These are phyloP conservation scores for Naganishia liquefaciens DNA, from an alignment of 1,284 basidiomycete species.

Conservation along the genomic window DNA sequence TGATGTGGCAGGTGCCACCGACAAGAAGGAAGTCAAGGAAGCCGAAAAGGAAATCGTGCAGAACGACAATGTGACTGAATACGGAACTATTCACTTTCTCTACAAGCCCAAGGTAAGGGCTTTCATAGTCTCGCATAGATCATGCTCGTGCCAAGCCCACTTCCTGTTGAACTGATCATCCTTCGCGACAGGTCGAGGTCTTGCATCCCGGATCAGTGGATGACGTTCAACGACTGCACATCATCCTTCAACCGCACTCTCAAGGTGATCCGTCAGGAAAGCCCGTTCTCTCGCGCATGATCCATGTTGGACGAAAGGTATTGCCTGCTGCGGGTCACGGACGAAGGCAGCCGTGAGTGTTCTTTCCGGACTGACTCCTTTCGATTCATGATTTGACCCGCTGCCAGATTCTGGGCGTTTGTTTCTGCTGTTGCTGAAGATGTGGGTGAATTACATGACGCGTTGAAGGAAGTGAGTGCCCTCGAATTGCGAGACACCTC, in stretches of 20 bases:
- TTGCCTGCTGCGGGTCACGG: conserved; percentile 27
- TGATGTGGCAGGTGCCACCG: neutral
- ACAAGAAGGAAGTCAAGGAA: conserved; percentile 13
- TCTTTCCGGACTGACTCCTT: neutral
- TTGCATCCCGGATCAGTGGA: conserved; percentile 24
- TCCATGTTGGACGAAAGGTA: conserved; percentile 30
- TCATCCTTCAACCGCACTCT: conserved; percentile 33
- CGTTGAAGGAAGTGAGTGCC: conserved; percentile 27
- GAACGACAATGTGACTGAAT: conserved; percentile 27
- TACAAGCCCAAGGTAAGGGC: conserved; percentile 27
- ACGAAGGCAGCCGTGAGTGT: conserved; percentile 29
- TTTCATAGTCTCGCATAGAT: neutral
- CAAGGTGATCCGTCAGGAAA: conserved; percentile 23
- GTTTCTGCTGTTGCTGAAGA: conserved; percentile 32
- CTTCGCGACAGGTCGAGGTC: conserved; percentile 27
- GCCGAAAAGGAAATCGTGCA: conserved; percentile 22
- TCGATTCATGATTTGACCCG: neutral
- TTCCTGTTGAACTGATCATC: no score
- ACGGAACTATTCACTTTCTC: conserved; percentile 33
- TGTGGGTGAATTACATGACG: conserved; percentile 26
- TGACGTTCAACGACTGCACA: conserved; percentile 33
- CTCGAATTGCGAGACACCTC: no score
- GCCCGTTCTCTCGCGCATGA: conserved; percentile 26
- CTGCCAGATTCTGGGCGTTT: conserved; percentile 32
- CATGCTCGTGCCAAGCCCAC: no score